Conservation (phyloP, 148 eudicot species). For the Oxyria digyna region DNA sequence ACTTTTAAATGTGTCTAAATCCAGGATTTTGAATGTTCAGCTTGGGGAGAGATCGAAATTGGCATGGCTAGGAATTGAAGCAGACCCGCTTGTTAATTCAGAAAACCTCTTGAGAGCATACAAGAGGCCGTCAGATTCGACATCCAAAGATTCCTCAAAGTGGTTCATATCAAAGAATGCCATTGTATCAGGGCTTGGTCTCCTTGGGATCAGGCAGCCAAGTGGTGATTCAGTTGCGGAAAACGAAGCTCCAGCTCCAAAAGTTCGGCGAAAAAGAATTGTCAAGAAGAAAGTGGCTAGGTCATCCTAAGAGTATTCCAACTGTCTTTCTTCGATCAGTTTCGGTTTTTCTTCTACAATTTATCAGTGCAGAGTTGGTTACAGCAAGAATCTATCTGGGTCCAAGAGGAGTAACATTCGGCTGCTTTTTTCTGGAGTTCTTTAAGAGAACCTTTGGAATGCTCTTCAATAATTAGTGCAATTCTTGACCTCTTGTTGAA, state of each 20-base stretch:
- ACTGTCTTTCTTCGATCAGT: neutral
- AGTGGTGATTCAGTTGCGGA: constrained; percentile 29
- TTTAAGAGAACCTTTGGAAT: neutral
- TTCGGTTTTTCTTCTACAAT: neutral
- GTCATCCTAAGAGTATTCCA: constrained; percentile 15
- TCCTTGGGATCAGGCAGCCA: constrained; percentile 67
- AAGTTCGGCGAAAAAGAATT: constrained; percentile 67
- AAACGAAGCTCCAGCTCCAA: constrained; percentile 44
- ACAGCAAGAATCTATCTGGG: neutral
- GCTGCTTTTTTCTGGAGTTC: neutral
- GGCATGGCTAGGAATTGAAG: constrained; percentile 89
- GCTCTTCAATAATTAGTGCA: constrained; percentile 1
- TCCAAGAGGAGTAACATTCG: neutral
- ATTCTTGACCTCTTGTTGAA: neutral
- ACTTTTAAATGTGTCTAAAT: constrained; percentile 7
- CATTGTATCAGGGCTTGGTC: constrained; percentile 68
- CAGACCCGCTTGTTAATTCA: constrained; percentile 69
- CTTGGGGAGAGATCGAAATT: constrained; percentile 76
- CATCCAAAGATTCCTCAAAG: constrained; percentile 37
- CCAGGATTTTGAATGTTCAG: constrained; percentile 68
- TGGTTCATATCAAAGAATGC: constrained; percentile 83
- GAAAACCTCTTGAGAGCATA: constrained; percentile 55
- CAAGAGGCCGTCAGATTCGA: constrained; percentile 46
- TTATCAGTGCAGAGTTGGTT: neutral
- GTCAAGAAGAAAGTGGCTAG: constrained; percentile 65